A percentile compares a stretch with the other conserved stretches of the same genome.
Evolutionary conservation across 805 yeast genomes (phyloP).

Genomic region (Ogataea pilisensis): DNA sequence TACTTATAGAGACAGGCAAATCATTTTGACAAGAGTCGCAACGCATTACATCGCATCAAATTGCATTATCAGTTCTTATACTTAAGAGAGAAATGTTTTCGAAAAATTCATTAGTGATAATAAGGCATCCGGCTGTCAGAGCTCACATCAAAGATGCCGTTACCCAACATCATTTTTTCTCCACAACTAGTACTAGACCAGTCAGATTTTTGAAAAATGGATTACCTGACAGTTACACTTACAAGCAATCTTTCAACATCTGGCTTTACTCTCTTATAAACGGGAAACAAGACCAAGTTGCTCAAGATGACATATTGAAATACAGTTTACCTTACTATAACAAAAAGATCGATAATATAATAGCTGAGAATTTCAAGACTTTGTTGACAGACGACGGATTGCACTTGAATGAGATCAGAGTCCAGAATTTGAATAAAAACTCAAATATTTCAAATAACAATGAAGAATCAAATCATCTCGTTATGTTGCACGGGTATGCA

Average conservation of each 20-base stretch:
- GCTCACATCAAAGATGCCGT: too few species aligned
- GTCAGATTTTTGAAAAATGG: slow-evolving; percentile 13
- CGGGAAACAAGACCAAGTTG: slow-evolving; percentile 16
- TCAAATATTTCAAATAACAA: too few species aligned
- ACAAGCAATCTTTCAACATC: slow-evolving; percentile 18
- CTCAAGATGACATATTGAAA: slow-evolving; percentile 23
- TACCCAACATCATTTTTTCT: slow-evolving; percentile 1
- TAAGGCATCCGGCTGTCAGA: too few species aligned
- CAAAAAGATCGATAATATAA: slow-evolving; percentile 7
- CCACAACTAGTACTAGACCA: not conserved
- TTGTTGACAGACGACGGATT: slow-evolving; percentile 8
- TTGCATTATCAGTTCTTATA: too few species aligned
- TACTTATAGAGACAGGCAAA: too few species aligned
- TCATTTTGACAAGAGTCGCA: too few species aligned
- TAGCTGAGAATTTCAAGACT: slow-evolving; percentile 18
- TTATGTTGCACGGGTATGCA: slow-evolving; percentile 55
- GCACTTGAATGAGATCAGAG: slow-evolving; percentile 27
- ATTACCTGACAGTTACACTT: slow-evolving; percentile 12
- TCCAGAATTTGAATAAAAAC: slow-evolving; percentile 16
- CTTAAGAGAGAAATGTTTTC: too few species aligned
- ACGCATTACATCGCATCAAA: too few species aligned
- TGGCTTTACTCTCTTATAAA: slow-evolving; percentile 21
- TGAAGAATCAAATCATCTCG: slow-evolving; percentile 33
- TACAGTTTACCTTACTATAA: slow-evolving; percentile 26
- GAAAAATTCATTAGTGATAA: too few species aligned